A percentile compares a stretch with the other conserved stretches of the same genome.
Conservation (phyloP, 1,284 basidiomycete genomes). For the Phylloporus sp. region DNA sequence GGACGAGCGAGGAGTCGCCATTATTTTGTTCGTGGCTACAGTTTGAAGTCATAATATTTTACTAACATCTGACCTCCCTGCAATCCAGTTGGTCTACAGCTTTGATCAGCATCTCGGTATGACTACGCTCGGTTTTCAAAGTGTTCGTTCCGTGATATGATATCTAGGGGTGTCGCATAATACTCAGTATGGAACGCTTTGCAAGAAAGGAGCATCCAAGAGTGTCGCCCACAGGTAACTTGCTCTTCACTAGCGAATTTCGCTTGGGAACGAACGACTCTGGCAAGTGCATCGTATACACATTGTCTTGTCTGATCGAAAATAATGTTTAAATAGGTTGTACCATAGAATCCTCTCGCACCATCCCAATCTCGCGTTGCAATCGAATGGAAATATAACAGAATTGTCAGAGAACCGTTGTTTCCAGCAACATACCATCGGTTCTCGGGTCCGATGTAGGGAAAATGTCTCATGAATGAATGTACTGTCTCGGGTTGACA, state of each 20-base stretch:
- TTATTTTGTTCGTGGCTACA: conserved; percentile 23
- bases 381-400: not conserved
- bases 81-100: conserved; percentile 20
- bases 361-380: not conserved
- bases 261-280: not conserved
- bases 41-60: not conserved
- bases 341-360: not conserved
- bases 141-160: not conserved
- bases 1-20: conserved; percentile 12
- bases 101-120: conserved; percentile 22
- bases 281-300: too few species aligned
- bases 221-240: not conserved
- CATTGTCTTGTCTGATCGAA: not conserved
- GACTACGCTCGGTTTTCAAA: not conserved
- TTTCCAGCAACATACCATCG: not conserved
- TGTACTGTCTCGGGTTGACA: not conserved
- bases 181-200: conserved; percentile 30
- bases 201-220: conserved; percentile 7
- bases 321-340: not conserved
- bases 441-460: not conserved
- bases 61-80: conserved; percentile 8
- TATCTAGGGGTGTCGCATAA: conserved; percentile 24
- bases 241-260: conserved; percentile 19
- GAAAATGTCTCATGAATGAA: not conserved
- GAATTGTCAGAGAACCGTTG: not conserved